Base-by-base conservation (phyloP, 176 grass and related monocot genomes). In the Themeda triandra region DNA sequence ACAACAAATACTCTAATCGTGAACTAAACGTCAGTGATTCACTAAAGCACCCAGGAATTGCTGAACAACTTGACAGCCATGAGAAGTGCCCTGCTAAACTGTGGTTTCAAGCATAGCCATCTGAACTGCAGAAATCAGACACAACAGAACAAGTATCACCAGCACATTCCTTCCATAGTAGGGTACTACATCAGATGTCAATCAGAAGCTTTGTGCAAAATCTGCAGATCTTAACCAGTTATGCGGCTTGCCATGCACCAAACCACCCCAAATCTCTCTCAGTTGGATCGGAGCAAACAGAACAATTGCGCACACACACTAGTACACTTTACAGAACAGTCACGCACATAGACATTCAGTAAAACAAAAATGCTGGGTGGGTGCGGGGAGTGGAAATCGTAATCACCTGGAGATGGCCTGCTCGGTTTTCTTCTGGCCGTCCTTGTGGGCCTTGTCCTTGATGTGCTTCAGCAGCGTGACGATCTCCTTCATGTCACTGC, bases 391-490 rank as follows among this genome's bases (percentile, higher is more conserved):
- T 17, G 51, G 65, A 19, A 6, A 68, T 3, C 17, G 58, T 15
- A 68, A 82, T 90, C 77, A 97, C 91, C 94, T 93, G 66, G 86
- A 90, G 78, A 96, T 91, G 60, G 89, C 87, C 68, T 93, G 91
- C 83, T 90, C 89, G 13, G 80, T 96, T 82, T 93, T 93, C 89
- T 92, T 97, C 81, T 91, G 86, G 21, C 91, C 94, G 24, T 97
- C 94, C 80, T 91, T 88, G 60, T 93, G 89, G 58, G 87, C 89
- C 75, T 86, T 97, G 42, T 93, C 88, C 89, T 86, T 96, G 89
- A 97, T 89, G 8, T 87, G 82, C 35, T 86, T 87, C 46, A 97
- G 83, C 56, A 92, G 70, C 36, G 91, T 83, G 44, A 93, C 78
- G 64, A 97, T 89, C 81, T 88, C 87, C 82, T 97, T 86, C 44